Base-by-base conservation (phyloP, 169 alveolate genomes). In the Eimeria praecox region DNA sequence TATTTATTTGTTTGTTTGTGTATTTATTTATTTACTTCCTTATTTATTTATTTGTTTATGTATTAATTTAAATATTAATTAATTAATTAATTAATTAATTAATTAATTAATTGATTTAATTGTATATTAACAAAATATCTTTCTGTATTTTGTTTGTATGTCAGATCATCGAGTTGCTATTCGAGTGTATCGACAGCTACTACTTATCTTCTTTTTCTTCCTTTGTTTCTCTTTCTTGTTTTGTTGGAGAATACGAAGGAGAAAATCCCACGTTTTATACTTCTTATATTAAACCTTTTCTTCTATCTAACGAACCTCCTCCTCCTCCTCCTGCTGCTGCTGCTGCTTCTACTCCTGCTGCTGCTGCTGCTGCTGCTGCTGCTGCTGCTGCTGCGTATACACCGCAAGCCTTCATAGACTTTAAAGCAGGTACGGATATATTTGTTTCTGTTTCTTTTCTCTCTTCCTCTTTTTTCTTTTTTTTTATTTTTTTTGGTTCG, bases 121-220 rank as follows among this genome's bases (percentile, higher is more conserved):
- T 69, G 49, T 69, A 27, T 69, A 38, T 38, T 38, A 27, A 30
- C 27, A 2, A 49, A 49, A 49, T 49, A 12, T 24, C n/a, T 69
- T 38, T 38, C 82, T 69, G 12, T n/a, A 9, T 69, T 38, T 69
- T 69, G 14, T 38, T 16, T 8, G 12, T 69, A 8, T 42, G 86
- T 35, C 86, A 75, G 86, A 59, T 16, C 2, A 38, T 38, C 4
- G 86, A 75, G 86, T 42, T 82, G n/a, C 90, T 49, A 22, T 49
- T 82, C 71, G 90, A 82, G 90, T 82, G 90, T 82, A 56, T 82
- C 1, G 90, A 82, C 90, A 52, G 90, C 90, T 44, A 44, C 40
- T 10, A 6, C 16, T 35, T 82, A 3, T 3, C 46, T 38, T 38
- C 33, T 49, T 46, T 46, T 24, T 38, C 64, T 30, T 38, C 90